A percentile compares a stretch with the other conserved stretches of the same genome.
phyloP scores from a whole-genome alignment of 345 rosid species.

The Adansonia digitata region DNA sequence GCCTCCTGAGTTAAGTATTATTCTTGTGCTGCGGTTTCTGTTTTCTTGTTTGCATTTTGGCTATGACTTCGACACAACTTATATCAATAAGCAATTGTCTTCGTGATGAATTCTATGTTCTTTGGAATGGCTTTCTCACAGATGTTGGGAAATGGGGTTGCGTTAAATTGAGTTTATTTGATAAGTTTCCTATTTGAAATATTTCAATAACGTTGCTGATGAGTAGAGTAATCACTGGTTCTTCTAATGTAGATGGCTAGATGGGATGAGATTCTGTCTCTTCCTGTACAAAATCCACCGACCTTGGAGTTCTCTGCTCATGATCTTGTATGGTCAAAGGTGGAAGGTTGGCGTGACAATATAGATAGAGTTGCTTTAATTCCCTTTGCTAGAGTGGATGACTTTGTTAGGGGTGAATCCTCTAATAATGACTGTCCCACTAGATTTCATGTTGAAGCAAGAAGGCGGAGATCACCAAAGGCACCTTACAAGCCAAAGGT shows the following conservation, averaged over 20 bases:
- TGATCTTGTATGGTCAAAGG: slow-evolving; percentile 87
- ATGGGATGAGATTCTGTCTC: slow-evolving; percentile 91
- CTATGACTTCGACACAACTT: background rate
- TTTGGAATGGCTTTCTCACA: background rate
- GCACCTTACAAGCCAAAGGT: slow-evolving; percentile 75
- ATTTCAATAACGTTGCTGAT: background rate
- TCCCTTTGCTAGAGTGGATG: slow-evolving; percentile 86
- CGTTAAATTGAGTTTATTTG: background rate
- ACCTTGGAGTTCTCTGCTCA: slow-evolving; percentile 69
- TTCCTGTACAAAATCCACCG: slow-evolving; percentile 86
- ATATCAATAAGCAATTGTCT: background rate
- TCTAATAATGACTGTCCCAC: slow-evolving; percentile 81
- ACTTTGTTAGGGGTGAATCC: slow-evolving; percentile 90
- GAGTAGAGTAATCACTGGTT: background rate
- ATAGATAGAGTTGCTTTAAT: slow-evolving; percentile 88
- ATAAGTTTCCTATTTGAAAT: background rate
- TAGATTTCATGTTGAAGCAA: slow-evolving; percentile 90
- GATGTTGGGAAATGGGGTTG: background rate
- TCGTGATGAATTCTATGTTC: background rate
- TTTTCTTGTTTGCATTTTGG: background rate
- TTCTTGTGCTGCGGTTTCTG: background rate
- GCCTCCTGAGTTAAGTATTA: background rate
- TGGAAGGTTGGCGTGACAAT: slow-evolving; percentile 92
- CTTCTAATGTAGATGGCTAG: slow-evolving; percentile 68
- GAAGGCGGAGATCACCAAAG: slow-evolving; percentile 56